Percentiles rank a stretch among this genome's conserved stretches.
phyloP scores from a whole-genome alignment of 2,329 filamentous ascomycete genomes.

The Teratosphaeriaceae sp. region DNA sequence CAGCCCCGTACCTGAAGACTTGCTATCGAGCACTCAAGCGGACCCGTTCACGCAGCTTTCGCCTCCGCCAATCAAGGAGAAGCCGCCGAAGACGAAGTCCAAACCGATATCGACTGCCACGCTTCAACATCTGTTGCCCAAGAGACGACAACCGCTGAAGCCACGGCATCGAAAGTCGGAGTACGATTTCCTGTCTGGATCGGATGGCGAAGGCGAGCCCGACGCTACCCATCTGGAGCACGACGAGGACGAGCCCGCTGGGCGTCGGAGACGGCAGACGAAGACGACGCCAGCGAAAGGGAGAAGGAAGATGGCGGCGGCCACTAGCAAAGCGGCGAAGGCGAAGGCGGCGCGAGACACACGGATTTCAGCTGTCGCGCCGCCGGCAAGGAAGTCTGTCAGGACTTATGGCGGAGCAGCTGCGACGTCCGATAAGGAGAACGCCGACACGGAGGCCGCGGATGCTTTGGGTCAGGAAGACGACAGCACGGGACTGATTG shows the following conservation, averaged over 20 bases:
- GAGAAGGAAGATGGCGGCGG: conserved; percentile 8
- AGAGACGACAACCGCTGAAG: conserved; percentile 26
- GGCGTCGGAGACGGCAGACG: conserved; percentile 14
- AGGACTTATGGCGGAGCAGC: conserved; percentile 24
- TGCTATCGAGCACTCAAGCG: conserved; percentile 5
- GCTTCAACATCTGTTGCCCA: conserved; percentile 40
- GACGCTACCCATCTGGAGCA: conserved; percentile 24
- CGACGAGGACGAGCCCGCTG: conserved; percentile 37
- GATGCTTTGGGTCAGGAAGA: conserved; percentile 21
- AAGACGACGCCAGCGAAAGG: conserved; percentile 12
- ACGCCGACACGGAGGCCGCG: conserved; percentile 25
- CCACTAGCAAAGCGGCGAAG: conserved; percentile 5
- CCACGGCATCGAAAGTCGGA: conserved; percentile 24
- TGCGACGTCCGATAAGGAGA: conserved; percentile 40
- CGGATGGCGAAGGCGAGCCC: conserved; percentile 20
- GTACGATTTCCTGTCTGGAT: conserved; percentile 35
- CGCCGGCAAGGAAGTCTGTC: conserved; percentile 9
- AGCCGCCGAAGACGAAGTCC: conserved; percentile 18
- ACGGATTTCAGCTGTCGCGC: conserved; percentile 10
- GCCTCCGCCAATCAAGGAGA: conserved; percentile 14
- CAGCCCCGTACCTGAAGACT: conserved; percentile 24
- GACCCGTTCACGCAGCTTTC: conserved; percentile 15
- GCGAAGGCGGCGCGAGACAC: conserved; percentile 6
- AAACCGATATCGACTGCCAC: conserved; percentile 36
- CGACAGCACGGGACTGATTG: conserved; percentile 14